Evolutionary conservation across 2,329 filamentous ascomycete genomes (phyloP).

Genomic region (Biscogniauxia sp.): DNA sequence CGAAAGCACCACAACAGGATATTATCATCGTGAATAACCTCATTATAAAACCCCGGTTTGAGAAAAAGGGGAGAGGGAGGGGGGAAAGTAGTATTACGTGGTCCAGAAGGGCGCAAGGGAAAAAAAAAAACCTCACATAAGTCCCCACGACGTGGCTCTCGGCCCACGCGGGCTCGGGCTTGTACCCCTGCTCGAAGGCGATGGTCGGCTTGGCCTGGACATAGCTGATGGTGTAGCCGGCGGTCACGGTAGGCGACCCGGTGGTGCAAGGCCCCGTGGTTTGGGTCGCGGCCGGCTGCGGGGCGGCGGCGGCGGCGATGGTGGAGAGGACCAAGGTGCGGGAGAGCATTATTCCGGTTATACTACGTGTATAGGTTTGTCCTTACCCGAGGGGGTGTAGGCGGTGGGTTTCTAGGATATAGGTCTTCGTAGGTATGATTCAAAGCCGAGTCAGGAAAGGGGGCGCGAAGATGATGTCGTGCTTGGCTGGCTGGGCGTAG

Average conservation of each 20-base stretch:
- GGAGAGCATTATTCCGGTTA: not conserved
- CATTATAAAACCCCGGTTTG: too few species aligned
- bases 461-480: too few species aligned
- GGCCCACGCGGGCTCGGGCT: conserved; percentile 28
- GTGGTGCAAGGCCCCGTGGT: conserved; percentile 19
- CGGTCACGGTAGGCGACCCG: conserved; percentile 25
- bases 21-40: too few species aligned
- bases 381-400: too few species aligned
- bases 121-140: conserved; percentile 21
- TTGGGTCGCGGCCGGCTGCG: too few species aligned
- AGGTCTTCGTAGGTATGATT: too few species aligned
- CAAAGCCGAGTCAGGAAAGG: not conserved
- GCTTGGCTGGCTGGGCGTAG: not conserved
- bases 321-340: conserved; percentile 1
- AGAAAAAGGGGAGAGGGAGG: too few species aligned
- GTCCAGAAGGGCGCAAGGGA: not conserved
- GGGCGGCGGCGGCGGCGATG: conserved; percentile 11
- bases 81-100: too few species aligned
- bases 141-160: conserved; percentile 25
- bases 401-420: not conserved
- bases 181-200: conserved; percentile 20
- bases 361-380: too few species aligned
- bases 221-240: conserved; percentile 33
- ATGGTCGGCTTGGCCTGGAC: conserved; percentile 21
- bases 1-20: too few species aligned